These are phyloP conservation scores for Rhodofomes roseus DNA, from an alignment of 1,284 basidiomycete genomes.

Conservation along the genomic window DNA sequence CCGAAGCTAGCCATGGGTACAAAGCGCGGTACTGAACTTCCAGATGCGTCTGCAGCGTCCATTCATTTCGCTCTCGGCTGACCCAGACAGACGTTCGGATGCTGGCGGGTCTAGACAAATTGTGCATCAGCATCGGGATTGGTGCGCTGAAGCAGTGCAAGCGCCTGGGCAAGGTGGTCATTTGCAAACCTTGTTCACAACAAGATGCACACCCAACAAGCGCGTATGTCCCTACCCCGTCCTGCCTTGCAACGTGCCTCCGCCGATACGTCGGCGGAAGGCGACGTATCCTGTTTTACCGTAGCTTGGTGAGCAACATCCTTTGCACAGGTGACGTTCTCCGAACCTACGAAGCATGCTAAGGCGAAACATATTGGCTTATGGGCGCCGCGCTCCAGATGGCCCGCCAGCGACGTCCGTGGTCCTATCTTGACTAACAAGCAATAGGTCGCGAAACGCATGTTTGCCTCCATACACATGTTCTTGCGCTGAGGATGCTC, in stretches of 20 bases:
- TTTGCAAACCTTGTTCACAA: too few species aligned
- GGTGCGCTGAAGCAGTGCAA: too few species aligned
- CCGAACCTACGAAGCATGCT: neutral
- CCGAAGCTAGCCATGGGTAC: neutral
- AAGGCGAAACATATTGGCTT: too few species aligned
- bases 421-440: neutral
- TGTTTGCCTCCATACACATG: neutral
- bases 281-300: neutral
- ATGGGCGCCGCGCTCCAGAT: neutral
- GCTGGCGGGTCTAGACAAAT: neutral
- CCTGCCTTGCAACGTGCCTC: too few species aligned
- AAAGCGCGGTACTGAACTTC: neutral
- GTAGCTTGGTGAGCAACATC: neutral
- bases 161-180: too few species aligned
- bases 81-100: neutral
- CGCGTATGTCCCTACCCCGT: too few species aligned
- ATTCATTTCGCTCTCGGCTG: neutral
- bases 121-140: too few species aligned
- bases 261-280: neutral
- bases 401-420: neutral
- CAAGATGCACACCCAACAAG: too few species aligned
- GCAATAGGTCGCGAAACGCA: neutral
- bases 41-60: neutral
- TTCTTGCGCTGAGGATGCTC: too few species aligned
- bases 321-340: neutral